Conservation (phyloP, 2,329 filamentous ascomycete genomes). For the Paracamarosporium sp. region DNA sequence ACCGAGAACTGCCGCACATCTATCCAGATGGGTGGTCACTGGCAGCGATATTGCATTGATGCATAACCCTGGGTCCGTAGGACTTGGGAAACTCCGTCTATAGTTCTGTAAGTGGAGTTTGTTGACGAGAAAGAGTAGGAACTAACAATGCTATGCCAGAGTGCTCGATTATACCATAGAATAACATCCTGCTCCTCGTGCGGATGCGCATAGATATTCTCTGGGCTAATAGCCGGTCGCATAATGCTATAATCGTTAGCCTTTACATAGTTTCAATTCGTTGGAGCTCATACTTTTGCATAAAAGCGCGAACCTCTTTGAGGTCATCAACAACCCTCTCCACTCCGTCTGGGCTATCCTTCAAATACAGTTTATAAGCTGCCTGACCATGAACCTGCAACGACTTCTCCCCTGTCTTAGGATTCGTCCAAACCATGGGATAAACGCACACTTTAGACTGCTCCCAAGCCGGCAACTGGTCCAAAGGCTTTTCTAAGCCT, state of each 20-base stretch:
- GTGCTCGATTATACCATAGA: conserved; percentile 18
- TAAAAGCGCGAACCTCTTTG: conserved; percentile 6
- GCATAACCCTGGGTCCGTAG: conserved; percentile 17
- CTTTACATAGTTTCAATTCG: too few species aligned
- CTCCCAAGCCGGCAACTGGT: conserved; percentile 15
- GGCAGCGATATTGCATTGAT: conserved; percentile 19
- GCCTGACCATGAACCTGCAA: conserved; percentile 17
- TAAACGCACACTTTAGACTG: conserved; percentile 14
- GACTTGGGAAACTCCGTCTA: conserved; percentile 19
- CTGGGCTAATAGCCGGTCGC: conserved; percentile 11
- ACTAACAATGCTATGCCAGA: conserved; percentile 22
- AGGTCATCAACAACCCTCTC: conserved; percentile 9
- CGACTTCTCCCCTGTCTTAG: conserved; percentile 15
- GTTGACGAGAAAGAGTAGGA: not conserved
- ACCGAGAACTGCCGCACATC: too few species aligned
- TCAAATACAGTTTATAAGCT: conserved; percentile 7
- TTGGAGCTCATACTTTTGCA: conserved; percentile 5
- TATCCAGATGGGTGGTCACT: conserved; percentile 15
- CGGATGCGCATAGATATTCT: conserved; percentile 21
- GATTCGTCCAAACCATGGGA: conserved; percentile 19
- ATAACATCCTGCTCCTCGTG: conserved; percentile 21
- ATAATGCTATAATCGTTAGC: conserved; percentile 8
- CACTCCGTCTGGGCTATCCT: not conserved
- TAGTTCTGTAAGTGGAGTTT: not conserved
- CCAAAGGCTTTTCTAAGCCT: conserved; percentile 10